A percentile compares a stretch with the other conserved stretches of the same genome.
Conservation (phyloP, 2,329 filamentous ascomycete species). For the Trichoderma breve region DNA sequence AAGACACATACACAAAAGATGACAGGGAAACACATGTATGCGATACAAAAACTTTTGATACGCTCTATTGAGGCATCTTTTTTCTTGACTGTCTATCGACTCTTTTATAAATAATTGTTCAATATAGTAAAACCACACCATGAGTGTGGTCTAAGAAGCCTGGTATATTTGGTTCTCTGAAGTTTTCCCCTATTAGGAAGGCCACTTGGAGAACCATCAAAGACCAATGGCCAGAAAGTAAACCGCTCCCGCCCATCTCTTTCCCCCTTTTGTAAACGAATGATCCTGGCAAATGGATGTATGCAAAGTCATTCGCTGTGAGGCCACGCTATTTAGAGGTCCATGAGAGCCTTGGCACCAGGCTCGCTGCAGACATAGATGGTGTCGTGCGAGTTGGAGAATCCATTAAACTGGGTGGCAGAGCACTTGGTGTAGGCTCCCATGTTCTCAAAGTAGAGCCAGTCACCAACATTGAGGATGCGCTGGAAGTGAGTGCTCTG, state of each 20-base stretch:
- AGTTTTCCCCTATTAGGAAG: neutral
- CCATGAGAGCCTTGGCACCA: slow-evolving; percentile 72
- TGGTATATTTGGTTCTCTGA: neutral
- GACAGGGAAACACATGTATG: neutral
- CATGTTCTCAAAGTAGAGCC: slow-evolving; percentile 99
- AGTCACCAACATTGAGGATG: slow-evolving; percentile 86
- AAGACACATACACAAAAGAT: neutral
- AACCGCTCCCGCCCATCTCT: neutral
- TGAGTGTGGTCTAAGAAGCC: neutral
- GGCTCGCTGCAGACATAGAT: slow-evolving; percentile 95
- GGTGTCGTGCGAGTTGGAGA: slow-evolving; percentile 86
- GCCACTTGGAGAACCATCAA: neutral
- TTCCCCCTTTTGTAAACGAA: neutral
- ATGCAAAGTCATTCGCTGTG: neutral
- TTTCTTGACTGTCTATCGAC: neutral
- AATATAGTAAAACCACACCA: neutral
- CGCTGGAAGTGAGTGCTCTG: slow-evolving; percentile 75
- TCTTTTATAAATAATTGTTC: neutral
- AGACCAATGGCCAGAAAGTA: slow-evolving; percentile 16
- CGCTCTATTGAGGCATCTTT: neutral
- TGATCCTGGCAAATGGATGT: neutral
- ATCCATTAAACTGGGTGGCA: slow-evolving; percentile 96
- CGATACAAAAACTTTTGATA: neutral
- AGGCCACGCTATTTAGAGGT: slow-evolving; percentile 2
- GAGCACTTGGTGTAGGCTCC: slow-evolving; percentile 98